Conservation (phyloP, 352 stramenopile genomes). For the Plasmopara muralis region DNA sequence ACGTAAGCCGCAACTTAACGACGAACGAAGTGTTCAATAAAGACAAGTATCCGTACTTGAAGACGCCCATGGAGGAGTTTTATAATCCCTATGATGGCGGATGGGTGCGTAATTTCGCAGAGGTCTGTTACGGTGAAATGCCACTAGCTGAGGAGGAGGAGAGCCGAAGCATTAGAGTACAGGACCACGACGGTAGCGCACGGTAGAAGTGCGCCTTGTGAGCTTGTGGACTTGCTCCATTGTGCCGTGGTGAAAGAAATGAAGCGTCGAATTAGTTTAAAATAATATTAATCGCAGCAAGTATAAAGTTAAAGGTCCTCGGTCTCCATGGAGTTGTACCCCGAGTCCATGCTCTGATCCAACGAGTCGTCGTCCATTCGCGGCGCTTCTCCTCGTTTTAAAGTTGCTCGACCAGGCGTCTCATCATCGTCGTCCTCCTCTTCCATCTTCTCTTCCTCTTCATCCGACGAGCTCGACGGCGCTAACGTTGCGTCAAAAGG, state of each 20-base stretch:
- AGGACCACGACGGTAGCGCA: not conserved
- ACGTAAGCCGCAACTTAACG: conserved; percentile 64
- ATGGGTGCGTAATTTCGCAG: conserved; percentile 45
- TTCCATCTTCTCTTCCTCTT: conserved; percentile 37
- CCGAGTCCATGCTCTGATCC: conserved; percentile 24
- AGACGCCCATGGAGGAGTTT: conserved; percentile 72
- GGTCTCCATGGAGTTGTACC: conserved; percentile 35
- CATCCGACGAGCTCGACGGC: conserved; percentile 33
- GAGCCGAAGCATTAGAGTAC: not conserved
- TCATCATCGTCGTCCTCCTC: conserved; percentile 25
- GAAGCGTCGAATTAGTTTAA: not conserved
- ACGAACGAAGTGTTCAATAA: conserved; percentile 88
- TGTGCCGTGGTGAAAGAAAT: not conserved
- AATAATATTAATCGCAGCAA: not conserved
- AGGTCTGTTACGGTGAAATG: conserved; percentile 38
- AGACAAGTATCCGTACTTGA: conserved; percentile 83
- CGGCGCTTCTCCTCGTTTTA: conserved; percentile 24
- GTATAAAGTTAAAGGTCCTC: not conserved
- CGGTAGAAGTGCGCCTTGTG: not conserved
- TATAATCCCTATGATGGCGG: conserved; percentile 72
- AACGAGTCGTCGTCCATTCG: conserved; percentile 27
- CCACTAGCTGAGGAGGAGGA: conserved; percentile 11
- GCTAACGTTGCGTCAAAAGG: conserved; percentile 8
- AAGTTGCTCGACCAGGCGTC: conserved; percentile 17
- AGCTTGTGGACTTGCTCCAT: not conserved